phyloP scores from a whole-genome alignment of 176 grass and related monocot genomes.

The Aegilops bicornis region DNA sequence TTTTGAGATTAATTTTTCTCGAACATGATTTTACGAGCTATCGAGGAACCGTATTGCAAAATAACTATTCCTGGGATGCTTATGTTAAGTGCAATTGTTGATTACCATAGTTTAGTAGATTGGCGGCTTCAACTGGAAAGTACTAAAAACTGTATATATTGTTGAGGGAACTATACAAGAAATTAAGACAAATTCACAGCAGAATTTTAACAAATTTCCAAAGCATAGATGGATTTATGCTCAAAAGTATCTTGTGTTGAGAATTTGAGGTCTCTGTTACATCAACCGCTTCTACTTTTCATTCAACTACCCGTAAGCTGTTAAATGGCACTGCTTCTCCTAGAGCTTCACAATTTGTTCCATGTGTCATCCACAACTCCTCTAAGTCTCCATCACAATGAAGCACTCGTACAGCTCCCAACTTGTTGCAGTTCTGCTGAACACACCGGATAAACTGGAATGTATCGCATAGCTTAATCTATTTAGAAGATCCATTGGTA shows the following conservation, averaged over 20 bases:
- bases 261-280: background rate
- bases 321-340: background rate
- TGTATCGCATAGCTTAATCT: background rate
- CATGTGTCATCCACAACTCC: background rate
- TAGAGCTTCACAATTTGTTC: background rate
- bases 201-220: slow-evolving; percentile 5
- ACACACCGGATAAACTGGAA: background rate
- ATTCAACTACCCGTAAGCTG: background rate
- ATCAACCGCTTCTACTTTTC: background rate
- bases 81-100: background rate
- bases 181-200: background rate
- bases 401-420: background rate
- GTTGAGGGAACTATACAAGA: no score
- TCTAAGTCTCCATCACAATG: background rate
- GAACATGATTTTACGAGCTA: background rate
- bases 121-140: background rate
- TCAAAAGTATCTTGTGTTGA: slow-evolving; percentile 4
- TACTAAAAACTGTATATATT: slow-evolving; percentile 21
- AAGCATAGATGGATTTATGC: background rate
- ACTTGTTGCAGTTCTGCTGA: background rate
- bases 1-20: background rate
- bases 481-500: slow-evolving; percentile 2
- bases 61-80: background rate
- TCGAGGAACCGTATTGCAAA: background rate
- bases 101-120: background rate